Evolutionary conservation across 2,329 filamentous ascomycete genomes (phyloP), one percentile per base, ranked within the genome.

Genomic region (Didymella arachidicola): DNA sequence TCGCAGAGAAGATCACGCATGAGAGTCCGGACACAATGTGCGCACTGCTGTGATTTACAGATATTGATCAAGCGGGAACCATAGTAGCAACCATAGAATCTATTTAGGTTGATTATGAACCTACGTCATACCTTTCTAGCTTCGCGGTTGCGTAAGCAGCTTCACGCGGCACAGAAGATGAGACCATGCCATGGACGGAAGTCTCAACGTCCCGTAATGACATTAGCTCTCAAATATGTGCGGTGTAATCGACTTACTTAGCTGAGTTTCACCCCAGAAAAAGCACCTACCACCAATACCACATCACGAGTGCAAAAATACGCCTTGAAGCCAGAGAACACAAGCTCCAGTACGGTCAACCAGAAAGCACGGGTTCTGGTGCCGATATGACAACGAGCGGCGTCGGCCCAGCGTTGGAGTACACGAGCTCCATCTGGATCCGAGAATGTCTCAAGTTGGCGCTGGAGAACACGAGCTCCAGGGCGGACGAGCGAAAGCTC

Each of bases 331-430:
- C 22, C 30, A 12, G 45, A 47, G 45, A 36, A 38, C 30, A 47
- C 30, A 3, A 38, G 45, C 45, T 47, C 32, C 30, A 36, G 30
- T 19, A 47, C 3, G 30, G 45, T 38, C 30, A 26, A 22, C 30
- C 45, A 47, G 30, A 47, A 36, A 47, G 19, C 45, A 47, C 45
- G 32, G 27, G 18, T 36, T 47, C 30, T 47, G 30, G 19, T 47
- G 12, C 19, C 14, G 14, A n/a, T 4, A 8, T 4, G 2, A 38
- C n/a, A 19, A 22, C 14, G n/a, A 26, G 30, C 22, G 45, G 18
- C 11, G 12, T 47, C 30, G 18, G 12, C 19, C 30, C 12, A 7
- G 11, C 4, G 19, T 26, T 32, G 26, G 25, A 39, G 25, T 41
- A 22, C 46, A 41, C 25, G 16, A 29, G 46, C 46, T 49, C 25